These are phyloP conservation scores for Parastagonospora nodorum DNA, from an alignment of 2,329 filamentous ascomycete genomes.

Conservation along the genomic window DNA sequence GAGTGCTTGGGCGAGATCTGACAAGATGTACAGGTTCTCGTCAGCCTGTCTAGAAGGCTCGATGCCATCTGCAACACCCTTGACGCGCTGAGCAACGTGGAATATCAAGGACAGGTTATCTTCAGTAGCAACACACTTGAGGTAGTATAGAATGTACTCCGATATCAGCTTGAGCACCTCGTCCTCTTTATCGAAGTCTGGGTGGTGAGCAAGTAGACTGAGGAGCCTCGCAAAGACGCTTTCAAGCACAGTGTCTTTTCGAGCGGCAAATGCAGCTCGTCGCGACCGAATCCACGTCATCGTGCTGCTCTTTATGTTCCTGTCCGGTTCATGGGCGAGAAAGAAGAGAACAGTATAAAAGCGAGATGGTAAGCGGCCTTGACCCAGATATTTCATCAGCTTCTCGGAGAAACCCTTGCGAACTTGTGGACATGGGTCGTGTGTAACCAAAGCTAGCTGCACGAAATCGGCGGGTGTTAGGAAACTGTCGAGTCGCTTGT, in stretches of 20 bases:
- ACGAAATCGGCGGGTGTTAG: constrained; percentile 79
- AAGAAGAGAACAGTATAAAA: constrained; percentile 93
- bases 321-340: constrained; percentile 84
- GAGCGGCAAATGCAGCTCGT: constrained; percentile 66
- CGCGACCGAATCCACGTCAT: constrained; percentile 90
- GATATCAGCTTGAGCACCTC: constrained; percentile 80
- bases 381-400: constrained; percentile 86
- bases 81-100: constrained; percentile 90
- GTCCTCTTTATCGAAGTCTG: constrained; percentile 71
- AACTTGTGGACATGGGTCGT: constrained; percentile 76
- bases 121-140: constrained; percentile 80
- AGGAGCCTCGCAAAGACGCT: constrained; percentile 80
- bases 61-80: constrained; percentile 84
- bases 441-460: constrained; percentile 76
- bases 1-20: constrained; percentile 81
- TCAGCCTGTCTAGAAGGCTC: constrained; percentile 59
- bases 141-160: constrained; percentile 87
- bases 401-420: constrained; percentile 80
- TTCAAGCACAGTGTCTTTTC: constrained; percentile 70
- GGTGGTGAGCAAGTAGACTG: constrained; percentile 89
- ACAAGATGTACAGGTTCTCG: constrained; percentile 81
- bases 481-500: constrained; percentile 75
- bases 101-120: constrained; percentile 87
- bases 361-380: constrained; percentile 69
- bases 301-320: constrained; percentile 73